Percentiles rank a stretch among this genome's conserved stretches.
phyloP scores from a whole-genome alignment of 2,329 filamentous ascomycete genomes.

The Aureobasidium leucospermi region DNA sequence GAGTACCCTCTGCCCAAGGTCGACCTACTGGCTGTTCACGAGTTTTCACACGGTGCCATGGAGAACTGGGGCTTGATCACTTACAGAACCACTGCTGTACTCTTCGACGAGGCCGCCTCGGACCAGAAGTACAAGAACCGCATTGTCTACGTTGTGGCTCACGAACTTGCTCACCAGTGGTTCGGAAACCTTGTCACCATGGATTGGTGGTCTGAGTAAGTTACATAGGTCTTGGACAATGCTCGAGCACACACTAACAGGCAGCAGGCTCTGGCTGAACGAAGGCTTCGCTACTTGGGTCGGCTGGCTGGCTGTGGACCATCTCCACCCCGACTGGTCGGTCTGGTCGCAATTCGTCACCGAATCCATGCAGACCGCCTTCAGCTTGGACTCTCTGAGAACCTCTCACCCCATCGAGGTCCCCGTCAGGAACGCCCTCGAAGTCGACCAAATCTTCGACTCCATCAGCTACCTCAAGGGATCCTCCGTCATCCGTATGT shows the following conservation, averaged over 20 bases:
- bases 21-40: constrained; percentile 83
- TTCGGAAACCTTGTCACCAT: constrained; percentile 93
- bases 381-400: constrained; percentile 80
- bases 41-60: constrained; percentile 81
- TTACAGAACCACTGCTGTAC: constrained; percentile 81
- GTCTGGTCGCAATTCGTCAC: constrained; percentile 97
- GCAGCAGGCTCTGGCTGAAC: constrained; percentile 68
- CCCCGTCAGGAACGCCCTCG: constrained; percentile 83
- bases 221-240: not conserved
- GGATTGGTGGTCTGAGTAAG: constrained; percentile 57
- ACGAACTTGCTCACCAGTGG: constrained; percentile 95
- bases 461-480: constrained; percentile 95
- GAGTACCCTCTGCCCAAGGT: constrained; percentile 92
- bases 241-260: not conserved
- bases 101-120: constrained; percentile 91
- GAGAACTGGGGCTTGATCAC: constrained; percentile 97
- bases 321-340: constrained; percentile 94
- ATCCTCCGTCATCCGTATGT: constrained; percentile 92
- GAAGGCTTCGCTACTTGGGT: constrained; percentile 99
- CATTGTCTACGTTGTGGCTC: constrained; percentile 95
- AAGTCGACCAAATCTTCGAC: constrained; percentile 97
- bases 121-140: constrained; percentile 87
- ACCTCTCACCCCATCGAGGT: constrained; percentile 96
- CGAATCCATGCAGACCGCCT: constrained; percentile 87
- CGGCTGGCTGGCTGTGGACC: constrained; percentile 85